Evolutionary conservation across 164 flowering plant genomes (phyloP), one percentile per base, ranked within the genome.

Genomic region (Magnolia changhungtana): DNA sequence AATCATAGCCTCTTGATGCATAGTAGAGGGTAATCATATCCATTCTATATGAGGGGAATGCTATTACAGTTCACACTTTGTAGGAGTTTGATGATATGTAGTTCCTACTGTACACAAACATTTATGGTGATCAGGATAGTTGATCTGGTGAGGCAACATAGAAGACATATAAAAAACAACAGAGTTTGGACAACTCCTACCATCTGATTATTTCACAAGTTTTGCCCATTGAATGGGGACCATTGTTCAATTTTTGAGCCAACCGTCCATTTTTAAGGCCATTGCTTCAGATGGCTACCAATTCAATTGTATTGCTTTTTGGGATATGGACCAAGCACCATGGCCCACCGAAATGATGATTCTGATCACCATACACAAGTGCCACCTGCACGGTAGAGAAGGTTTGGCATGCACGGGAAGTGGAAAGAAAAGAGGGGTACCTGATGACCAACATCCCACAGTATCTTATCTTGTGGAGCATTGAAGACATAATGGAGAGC

Each of bases 401-500:
- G 29, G 50, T 55, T 8, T 16, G 16, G 52, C 24, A 67, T n/a
- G 13, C 61, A 1, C 61, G 14, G 16, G 61, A 55, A 55, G 61
- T 55, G 27, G 18, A 16, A 67, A 63, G 63, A 5, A 7, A 63
- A 77, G 80, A 67, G 65, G 6, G 24, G 0, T 29, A 95, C 99
- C 97, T 94, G 99, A 83, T 96, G 99, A 61, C 99, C 99, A 79
- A 94, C 98, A 86, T 93, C 98, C 99, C 98, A 94, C 1, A 94
- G 80, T 50, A 92, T 89, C 84, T 72, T 87, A 74, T 96, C 99
- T 75, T 88, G 87, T 77, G 98, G 98, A 21, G 91, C 73, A 82
- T 92, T 91, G 76, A 96, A 96, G 59, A 96, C 93, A 84, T 90
- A 92, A 76, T 96, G 99, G 80, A 96, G 97, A 73, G 99, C 99